These are phyloP conservation scores for Lathyrus sativus DNA, from an alignment of 306 rosid genomes.

Conservation along the genomic window DNA sequence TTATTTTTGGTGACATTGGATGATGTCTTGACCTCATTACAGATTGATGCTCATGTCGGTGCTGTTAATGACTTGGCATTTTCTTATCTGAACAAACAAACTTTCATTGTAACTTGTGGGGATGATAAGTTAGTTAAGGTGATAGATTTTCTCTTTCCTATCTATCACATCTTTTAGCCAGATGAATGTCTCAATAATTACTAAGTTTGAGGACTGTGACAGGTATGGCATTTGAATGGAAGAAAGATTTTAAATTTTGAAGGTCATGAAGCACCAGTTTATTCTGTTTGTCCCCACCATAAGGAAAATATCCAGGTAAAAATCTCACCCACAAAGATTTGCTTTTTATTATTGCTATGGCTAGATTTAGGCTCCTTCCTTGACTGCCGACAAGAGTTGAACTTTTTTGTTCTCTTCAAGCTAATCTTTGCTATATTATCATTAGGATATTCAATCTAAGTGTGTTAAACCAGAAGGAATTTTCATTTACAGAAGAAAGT, in stretches of 20 bases:
- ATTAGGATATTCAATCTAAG: neutral
- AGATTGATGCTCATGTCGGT: slow-evolving; percentile 81
- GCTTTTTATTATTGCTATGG: slow-evolving; percentile 19
- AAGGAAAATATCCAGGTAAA: slow-evolving; percentile 75
- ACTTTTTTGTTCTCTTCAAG: slow-evolving; percentile 16
- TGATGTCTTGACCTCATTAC: slow-evolving; percentile 27
- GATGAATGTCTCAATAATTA: slow-evolving; percentile 20
- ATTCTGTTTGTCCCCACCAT: slow-evolving; percentile 79
- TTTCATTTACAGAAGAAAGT: neutral
- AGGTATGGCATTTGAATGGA: slow-evolving; percentile 92
- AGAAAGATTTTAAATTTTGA: slow-evolving; percentile 62
- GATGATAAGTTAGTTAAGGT: slow-evolving; percentile 86
- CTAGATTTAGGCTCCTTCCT: slow-evolving; percentile 8
- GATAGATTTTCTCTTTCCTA: slow-evolving; percentile 15
- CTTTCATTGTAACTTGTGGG: slow-evolving; percentile 72
- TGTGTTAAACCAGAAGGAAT: slow-evolving; percentile 7
- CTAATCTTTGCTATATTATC: slow-evolving; percentile 2
- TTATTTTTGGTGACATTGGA: neutral
- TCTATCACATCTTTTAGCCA: slow-evolving; percentile 5
- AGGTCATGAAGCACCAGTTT: slow-evolving; percentile 82
- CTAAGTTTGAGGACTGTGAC: slow-evolving; percentile 27
- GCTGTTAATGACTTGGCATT: slow-evolving; percentile 79
- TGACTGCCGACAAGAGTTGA: neutral
- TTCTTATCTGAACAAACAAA: slow-evolving; percentile 61
- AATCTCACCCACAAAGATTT: neutral